These are phyloP conservation scores for Ustulina deusta DNA, from an alignment of 2,329 filamentous ascomycete genomes.

Conservation along the genomic window DNA sequence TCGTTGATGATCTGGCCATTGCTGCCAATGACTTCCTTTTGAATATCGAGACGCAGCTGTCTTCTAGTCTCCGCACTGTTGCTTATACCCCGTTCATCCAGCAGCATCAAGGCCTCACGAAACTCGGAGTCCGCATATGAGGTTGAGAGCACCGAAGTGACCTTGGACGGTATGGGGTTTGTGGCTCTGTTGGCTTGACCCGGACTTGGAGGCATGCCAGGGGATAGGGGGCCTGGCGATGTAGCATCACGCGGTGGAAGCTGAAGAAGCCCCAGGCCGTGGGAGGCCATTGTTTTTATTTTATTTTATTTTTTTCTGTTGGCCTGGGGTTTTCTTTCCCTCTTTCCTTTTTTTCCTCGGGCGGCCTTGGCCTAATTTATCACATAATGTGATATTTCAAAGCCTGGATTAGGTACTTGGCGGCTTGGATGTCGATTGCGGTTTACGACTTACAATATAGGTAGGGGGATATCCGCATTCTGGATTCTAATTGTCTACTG, in stretches of 20 bases:
- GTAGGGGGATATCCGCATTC: too few species aligned
- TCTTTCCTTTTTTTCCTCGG: neutral
- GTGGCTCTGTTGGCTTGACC: conserved; percentile 55
- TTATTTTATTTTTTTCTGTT: conserved; percentile 28
- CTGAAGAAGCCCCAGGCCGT: conserved; percentile 45
- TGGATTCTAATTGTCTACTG: too few species aligned
- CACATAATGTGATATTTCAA: conserved; percentile 3
- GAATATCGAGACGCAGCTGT: conserved; percentile 82
- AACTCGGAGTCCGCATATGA: conserved; percentile 95
- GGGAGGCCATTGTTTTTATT: conserved; percentile 45
- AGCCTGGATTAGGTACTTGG: neutral
- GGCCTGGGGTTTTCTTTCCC: neutral
- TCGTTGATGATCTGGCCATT: conserved; percentile 90
- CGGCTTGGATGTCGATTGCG: neutral
- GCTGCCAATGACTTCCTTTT: conserved; percentile 91
- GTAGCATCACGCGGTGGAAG: conserved; percentile 46
- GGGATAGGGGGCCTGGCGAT: conserved; percentile 49
- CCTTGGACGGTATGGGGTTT: conserved; percentile 82
- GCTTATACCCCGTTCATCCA: conserved; percentile 77
- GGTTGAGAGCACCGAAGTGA: conserved; percentile 86
- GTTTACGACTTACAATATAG: neutral
- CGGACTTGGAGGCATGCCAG: conserved; percentile 49
- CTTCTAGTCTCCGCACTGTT: conserved; percentile 85
- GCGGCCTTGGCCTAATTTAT: neutral
- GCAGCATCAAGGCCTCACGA: conserved; percentile 80